A percentile compares a stretch with the other conserved stretches of the same genome.
Evolutionary conservation across 208 protist species (phyloP).

Genomic region (Crithidia expoeki): DNA sequence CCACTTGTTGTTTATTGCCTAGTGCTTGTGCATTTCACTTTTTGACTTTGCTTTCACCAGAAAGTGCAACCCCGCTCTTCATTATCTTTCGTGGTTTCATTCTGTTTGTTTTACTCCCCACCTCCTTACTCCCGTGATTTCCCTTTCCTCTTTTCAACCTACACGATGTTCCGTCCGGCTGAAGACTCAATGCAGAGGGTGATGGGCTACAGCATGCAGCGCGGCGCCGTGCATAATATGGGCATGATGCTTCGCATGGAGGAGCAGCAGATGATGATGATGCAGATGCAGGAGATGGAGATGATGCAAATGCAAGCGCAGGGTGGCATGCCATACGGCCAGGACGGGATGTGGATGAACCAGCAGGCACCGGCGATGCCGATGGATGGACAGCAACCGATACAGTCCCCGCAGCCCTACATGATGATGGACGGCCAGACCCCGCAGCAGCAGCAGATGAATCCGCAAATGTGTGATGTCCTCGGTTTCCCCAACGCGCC

Average conservation of each 20-base stretch:
- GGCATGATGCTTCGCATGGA: slow-evolving; percentile 28
- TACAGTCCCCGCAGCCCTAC: background rate
- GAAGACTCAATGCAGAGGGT: slow-evolving; percentile 32
- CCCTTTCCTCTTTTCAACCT: background rate
- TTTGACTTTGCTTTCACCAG: too few relatives aligned
- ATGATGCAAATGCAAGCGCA: slow-evolving; percentile 45
- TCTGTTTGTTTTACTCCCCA: slow-evolving; percentile 2
- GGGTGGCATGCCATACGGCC: slow-evolving; percentile 10
- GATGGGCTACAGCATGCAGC: slow-evolving; percentile 33
- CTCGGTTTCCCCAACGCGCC: slow-evolving; percentile 1
- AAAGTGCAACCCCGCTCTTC: too few relatives aligned
- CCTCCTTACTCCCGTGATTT: too few relatives aligned
- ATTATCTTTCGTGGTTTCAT: background rate
- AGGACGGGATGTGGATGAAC: slow-evolving; percentile 4
- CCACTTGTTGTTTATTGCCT: too few relatives aligned
- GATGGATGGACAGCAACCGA: slow-evolving; percentile 11
- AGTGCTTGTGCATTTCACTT: too few relatives aligned
- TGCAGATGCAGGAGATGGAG: slow-evolving; percentile 41
- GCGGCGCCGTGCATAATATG: slow-evolving; percentile 35
- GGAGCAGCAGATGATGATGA: slow-evolving; percentile 30
- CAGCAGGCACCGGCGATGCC: slow-evolving; percentile 11
- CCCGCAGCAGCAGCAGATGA: slow-evolving; percentile 2
- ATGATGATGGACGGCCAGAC: slow-evolving; percentile 4
- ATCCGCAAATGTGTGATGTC: too few relatives aligned
- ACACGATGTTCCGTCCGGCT: slow-evolving; percentile 29